Evolutionary conservation across 2,329 filamentous ascomycete species (phyloP), one percentile per base, ranked within the genome.

Genomic region (Fonsecaea nubica): DNA sequence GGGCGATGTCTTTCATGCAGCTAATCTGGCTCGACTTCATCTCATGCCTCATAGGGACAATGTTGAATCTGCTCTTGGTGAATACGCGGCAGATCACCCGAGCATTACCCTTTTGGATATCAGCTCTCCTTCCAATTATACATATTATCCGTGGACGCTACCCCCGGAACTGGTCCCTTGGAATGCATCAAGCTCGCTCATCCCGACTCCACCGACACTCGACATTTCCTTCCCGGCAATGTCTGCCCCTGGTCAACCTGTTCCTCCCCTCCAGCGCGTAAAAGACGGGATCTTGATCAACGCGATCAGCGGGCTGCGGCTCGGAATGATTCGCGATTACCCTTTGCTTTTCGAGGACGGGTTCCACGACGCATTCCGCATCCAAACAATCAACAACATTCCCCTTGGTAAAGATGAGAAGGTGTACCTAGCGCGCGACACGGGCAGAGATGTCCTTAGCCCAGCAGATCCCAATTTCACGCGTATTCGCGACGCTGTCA

Each of bases 141-240:
- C 90, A 0, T 89, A 92, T 73, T 98, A 93, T 74, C 95, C 95
- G 0, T 98, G 94, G 94, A 98, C 95, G 0, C 81, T 99, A 0
- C 94, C 95, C 0, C 82, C 83, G 0, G 84, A 87, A 32, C 83
- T 96, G 72, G 84, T 97, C 2, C 92, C 93, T 0, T 79, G 81
- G 9, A 88, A 96, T 73, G 94, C 91, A 0, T 90, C 85, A n/a
- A 96, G 92, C 72, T 85, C 89, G 4, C 87, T 86, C 12, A 89
- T 96, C 71, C 84, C 87, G 4, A 83, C 88, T 64, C 89, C 90
- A 18, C 84, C 90, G 9, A 90, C 92, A 2, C 89, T 95, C 61
- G 89, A 90, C 62, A 83, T 90, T 3, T 86, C 87, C 0, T 90
- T 90, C 73, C 88, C 88, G 9, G 82, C 83, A 50, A 76, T 87